Conservation (phyloP, 2,329 filamentous ascomycete species). For the Fusarium phyllophilum region DNA sequence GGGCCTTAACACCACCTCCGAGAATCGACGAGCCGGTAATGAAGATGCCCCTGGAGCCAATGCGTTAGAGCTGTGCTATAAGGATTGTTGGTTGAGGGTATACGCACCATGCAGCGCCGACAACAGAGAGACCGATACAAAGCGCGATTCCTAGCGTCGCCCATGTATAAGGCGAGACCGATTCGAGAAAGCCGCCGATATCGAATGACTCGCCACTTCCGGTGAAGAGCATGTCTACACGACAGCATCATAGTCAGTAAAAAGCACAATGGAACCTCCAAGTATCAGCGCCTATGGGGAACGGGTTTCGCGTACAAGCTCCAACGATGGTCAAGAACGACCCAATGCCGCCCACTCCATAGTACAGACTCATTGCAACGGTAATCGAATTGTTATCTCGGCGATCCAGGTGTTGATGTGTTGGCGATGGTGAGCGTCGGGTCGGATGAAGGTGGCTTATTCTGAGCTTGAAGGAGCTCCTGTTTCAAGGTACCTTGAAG, state of each 20-base stretch:
- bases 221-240: conserved; percentile 96
- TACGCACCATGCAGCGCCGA: conserved; percentile 93
- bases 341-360: conserved; percentile 75
- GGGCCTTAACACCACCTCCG: conserved; percentile 94
- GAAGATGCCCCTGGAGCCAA: conserved; percentile 85
- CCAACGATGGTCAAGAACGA: conserved; percentile 78
- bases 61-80: conserved; percentile 31
- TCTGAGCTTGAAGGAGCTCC: conserved; percentile 45
- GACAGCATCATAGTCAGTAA: conserved; percentile 33
- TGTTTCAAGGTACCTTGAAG: conserved; percentile 42
- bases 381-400: conserved; percentile 38
- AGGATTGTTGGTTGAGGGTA: conserved; percentile 20
- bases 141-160: conserved; percentile 89
- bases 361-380: conserved; percentile 74
- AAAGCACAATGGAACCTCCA: conserved; percentile 2
- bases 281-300: conserved; percentile 8
- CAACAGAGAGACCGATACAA: conserved; percentile 95
- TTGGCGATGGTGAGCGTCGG: conserved; percentile 36
- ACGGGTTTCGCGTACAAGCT: conserved; percentile 71
- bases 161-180: conserved; percentile 94
- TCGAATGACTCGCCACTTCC: conserved; percentile 97
- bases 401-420: conserved; percentile 29
- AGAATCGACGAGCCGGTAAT: conserved; percentile 98
- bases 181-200: conserved; percentile 94
- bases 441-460: conserved; percentile 28